These are phyloP conservation scores for Aspergillus ochraceoroseus DNA, from an alignment of 2,329 filamentous ascomycete genomes.

Conservation along the genomic window DNA sequence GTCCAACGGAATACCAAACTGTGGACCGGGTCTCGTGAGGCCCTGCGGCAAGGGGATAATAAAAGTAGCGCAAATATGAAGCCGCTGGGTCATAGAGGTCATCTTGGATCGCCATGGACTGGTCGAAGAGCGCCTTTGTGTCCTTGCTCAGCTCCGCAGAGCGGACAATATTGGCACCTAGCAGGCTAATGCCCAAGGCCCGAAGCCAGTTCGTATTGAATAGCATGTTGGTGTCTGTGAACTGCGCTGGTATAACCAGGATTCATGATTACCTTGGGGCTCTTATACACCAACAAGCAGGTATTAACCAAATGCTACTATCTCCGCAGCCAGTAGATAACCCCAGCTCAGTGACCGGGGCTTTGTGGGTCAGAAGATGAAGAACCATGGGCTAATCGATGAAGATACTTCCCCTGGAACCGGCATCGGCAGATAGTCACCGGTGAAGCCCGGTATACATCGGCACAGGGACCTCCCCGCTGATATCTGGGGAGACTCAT, in stretches of 20 bases:
- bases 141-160: conserved; percentile 13
- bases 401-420: no score
- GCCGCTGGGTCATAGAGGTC: conserved; percentile 50
- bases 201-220: not conserved
- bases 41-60: conserved; percentile 36
- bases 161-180: conserved; percentile 3
- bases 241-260: not conserved
- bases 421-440: no score
- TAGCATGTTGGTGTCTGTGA: not conserved
- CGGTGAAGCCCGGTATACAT: conserved; percentile 1
- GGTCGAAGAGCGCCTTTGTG: conserved; percentile 42
- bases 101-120: conserved; percentile 55
- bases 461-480: not conserved
- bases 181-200: not conserved
- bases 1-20: conserved; percentile 56
- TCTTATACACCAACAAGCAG: no score
- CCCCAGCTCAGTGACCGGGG: not conserved
- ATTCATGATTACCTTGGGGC: no score
- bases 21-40: conserved; percentile 55
- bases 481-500: not conserved
- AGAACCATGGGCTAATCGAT: no score
- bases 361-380: no score
- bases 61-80: conserved; percentile 51
- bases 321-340: no score
- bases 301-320: no score